Conservation (phyloP, 371 early-diverging fungal genomes). For the Mucor plumbeus region DNA sequence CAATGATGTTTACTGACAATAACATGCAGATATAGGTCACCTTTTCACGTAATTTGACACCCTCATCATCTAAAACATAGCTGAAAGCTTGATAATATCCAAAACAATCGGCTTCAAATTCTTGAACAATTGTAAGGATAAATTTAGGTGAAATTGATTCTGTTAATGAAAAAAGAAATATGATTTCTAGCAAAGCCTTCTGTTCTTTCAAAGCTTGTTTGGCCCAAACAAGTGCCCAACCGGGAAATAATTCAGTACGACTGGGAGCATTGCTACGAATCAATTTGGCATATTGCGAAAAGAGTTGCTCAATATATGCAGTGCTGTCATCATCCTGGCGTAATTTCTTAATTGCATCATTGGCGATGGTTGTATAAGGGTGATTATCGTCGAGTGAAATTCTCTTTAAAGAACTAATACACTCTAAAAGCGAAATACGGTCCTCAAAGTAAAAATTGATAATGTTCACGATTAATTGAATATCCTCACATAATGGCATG, state of each 20-base stretch:
- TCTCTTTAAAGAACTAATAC: conserved; percentile 44
- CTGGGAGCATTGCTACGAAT: conserved; percentile 31
- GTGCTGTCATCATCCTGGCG: conserved; percentile 15
- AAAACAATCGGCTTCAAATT: conserved; percentile 49
- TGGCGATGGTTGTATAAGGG: conserved; percentile 36
- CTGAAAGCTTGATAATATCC: conserved; percentile 36
- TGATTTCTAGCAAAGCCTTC: conserved; percentile 42
- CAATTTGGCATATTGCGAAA: conserved; percentile 35
- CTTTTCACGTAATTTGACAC: conserved; percentile 23
- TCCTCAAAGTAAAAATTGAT: conserved; percentile 43
- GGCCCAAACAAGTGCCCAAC: conserved; percentile 34
- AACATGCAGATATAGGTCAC: conserved; percentile 34
- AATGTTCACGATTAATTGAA: conserved; percentile 24
- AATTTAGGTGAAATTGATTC: conserved; percentile 23
- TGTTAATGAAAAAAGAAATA: conserved; percentile 33
- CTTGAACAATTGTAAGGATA: conserved; percentile 35
- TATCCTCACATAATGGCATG: conserved; percentile 24
- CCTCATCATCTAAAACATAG: conserved; percentile 42
- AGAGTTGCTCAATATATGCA: conserved; percentile 32
- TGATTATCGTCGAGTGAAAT: conserved; percentile 33
- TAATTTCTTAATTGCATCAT: conserved; percentile 24
- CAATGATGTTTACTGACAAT: conserved; percentile 23
- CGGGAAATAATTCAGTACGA: conserved; percentile 10
- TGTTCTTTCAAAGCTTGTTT: conserved; percentile 51
- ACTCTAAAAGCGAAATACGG: conserved; percentile 42